Evolutionary conservation across 208 protist species (phyloP).

Genomic region (Strigomonas galati): DNA sequence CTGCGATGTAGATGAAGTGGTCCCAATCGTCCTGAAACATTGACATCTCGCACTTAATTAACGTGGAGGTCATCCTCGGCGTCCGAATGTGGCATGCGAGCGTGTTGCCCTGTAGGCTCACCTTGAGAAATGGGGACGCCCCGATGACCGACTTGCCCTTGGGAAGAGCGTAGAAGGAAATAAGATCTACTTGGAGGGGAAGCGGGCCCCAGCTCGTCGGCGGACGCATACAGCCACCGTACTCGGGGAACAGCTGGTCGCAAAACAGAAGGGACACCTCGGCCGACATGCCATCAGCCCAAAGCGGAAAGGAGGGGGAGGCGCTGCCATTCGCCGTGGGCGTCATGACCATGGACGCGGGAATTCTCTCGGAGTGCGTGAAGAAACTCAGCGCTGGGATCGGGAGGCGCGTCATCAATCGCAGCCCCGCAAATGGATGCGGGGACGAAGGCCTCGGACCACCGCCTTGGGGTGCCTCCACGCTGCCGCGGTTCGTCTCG

Average conservation of each 20-base stretch:
- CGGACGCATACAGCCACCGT: conserved; percentile 38
- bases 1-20: conserved; percentile 44
- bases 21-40: conserved; percentile 40
- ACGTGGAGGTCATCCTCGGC: background rate
- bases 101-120: conserved; percentile 7
- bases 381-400: conserved; percentile 1
- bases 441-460: too few species aligned
- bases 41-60: conserved; percentile 11
- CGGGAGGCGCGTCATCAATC: background rate
- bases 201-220: conserved; percentile 26
- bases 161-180: conserved; percentile 26
- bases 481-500: too few species aligned
- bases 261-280: conserved; percentile 51
- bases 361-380: background rate
- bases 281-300: conserved; percentile 44
- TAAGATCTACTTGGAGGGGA: conserved; percentile 27
- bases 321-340: background rate
- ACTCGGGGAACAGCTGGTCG: conserved; percentile 41
- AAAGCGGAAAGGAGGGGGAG: conserved; percentile 28
- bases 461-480: too few species aligned
- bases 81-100: conserved; percentile 17
- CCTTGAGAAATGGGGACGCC: conserved; percentile 2
- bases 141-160: background rate
- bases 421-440: background rate
- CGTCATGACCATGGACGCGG: background rate